These are phyloP conservation scores for Terana coerulea DNA, from an alignment of 768 basidiomycete species.

Conservation along the genomic window DNA sequence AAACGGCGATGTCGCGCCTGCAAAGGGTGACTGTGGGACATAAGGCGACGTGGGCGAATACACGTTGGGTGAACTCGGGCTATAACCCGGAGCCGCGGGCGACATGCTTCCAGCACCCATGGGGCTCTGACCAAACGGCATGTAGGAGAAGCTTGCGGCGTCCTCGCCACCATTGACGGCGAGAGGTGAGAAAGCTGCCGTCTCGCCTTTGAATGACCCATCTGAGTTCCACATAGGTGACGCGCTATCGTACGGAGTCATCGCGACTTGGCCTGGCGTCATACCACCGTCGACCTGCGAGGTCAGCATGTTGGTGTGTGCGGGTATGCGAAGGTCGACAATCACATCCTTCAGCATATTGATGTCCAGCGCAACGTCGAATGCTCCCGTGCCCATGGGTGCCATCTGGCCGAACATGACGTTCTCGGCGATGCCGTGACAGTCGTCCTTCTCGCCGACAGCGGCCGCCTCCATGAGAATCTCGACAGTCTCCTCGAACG, in stretches of 20 bases:
- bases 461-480: constrained; percentile 99
- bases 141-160: constrained; percentile 65
- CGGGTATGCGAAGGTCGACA: constrained; percentile 90
- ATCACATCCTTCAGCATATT: constrained; percentile 99
- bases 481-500: constrained; percentile 99
- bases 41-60: constrained; percentile 92
- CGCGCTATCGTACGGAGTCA: constrained; percentile 96
- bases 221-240: constrained; percentile 79
- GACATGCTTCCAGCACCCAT: constrained; percentile 84
- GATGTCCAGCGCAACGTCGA: constrained; percentile 94
- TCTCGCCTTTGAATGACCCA: constrained; percentile 72
- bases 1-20: constrained; percentile 79
- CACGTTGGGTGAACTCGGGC: constrained; percentile 85
- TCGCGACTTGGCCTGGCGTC: constrained; percentile 87
- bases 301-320: constrained; percentile 67
- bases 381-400: constrained; percentile 98
- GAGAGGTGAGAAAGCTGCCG: constrained; percentile 93
- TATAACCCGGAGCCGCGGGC: constrained; percentile 83
- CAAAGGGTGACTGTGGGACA: constrained; percentile 80
- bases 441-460: constrained; percentile 97
- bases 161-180: constrained; percentile 83
- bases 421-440: constrained; percentile 98
- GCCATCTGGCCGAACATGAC: constrained; percentile 99
- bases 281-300: constrained; percentile 83
- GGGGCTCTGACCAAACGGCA: constrained; percentile 84